Conservation (phyloP, 345 rosid species). For the Sonneratia alba region DNA sequence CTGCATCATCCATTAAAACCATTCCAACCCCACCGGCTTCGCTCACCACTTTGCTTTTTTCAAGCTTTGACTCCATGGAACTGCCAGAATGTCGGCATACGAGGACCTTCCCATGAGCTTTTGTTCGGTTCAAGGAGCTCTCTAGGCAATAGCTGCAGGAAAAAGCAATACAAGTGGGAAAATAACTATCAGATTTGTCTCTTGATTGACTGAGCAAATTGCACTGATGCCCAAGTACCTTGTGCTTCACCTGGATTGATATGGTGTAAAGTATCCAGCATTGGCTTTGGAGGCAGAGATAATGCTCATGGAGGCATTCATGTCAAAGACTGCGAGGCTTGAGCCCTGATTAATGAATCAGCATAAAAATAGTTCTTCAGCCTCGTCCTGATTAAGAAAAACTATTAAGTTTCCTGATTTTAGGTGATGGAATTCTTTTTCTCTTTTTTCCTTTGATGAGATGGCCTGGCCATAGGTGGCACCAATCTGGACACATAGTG, state of each 20-base stretch:
- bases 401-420: no score
- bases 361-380: constrained; percentile 5
- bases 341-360: constrained; percentile 30
- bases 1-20: constrained; percentile 40
- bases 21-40: constrained; percentile 55
- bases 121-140: constrained; percentile 43
- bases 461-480: neutral
- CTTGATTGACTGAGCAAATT: constrained; percentile 6
- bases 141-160: constrained; percentile 39
- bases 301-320: constrained; percentile 34
- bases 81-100: constrained; percentile 47
- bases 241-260: constrained; percentile 64
- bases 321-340: constrained; percentile 35
- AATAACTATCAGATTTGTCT: constrained; percentile 9
- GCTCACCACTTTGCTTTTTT: constrained; percentile 36
- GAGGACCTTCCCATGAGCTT: constrained; percentile 40
- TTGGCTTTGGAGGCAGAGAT: constrained; percentile 38
- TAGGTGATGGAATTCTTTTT: no score
- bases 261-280: constrained; percentile 51
- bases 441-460: neutral
- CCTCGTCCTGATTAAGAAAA: neutral
- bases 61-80: constrained; percentile 41
- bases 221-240: constrained; percentile 30
- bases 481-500: neutral
- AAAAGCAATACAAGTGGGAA: constrained; percentile 11